Evolutionary conservation across 1,139 yeast genomes (phyloP), one percentile per base, ranked within the genome.

Genomic region (Debaryomyces robertsiae): DNA sequence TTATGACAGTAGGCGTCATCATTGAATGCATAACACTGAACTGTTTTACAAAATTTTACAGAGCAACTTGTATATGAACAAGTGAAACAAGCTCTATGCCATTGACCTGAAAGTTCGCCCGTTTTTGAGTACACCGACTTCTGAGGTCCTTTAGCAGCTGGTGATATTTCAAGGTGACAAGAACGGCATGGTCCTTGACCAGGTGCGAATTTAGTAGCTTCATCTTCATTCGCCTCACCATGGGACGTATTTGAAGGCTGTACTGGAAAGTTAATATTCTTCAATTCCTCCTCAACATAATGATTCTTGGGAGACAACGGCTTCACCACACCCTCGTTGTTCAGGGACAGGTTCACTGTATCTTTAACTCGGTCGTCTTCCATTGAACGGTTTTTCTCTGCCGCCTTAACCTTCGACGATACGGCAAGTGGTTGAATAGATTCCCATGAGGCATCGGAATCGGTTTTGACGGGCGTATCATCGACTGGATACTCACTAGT

Each of bases 31-130:
- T 90, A 91, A 57, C 95, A 89, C 42, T 84, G 86, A 11, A 79
- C 77, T 11, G 76, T 70, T 53, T 80, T 82, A 47, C 69, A 73
- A 60, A 85, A 85, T 32, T 60, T 63, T 1, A 74, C 56, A 4
- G 63, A 62, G 65, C 96, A 89, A n/a, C 67, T 58, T 1, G 52
- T 52, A 42, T 62, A 60, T 16, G 73, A 63, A 65, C 98, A 93
- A 15, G 70, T 66, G 67, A 93, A 91, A 60, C 98, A 93, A 11
- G 73, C 66, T 38, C 95, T 74, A 60, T 93, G 98, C 98, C 98
- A 91, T 61, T 90, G 94, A 0, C 98, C 98, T 1, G 91, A 77
- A 31, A 93, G 67, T 52, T 85, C 91, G 16, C 85, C 84, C 38
- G 88, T 89, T 48, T 79, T 82, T 9, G 96, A 88, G 59, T 81